Evolutionary conservation across 2,329 filamentous ascomycete species (phyloP), one percentile per base, ranked within the genome.

Genomic region (Microcera coccophila): DNA sequence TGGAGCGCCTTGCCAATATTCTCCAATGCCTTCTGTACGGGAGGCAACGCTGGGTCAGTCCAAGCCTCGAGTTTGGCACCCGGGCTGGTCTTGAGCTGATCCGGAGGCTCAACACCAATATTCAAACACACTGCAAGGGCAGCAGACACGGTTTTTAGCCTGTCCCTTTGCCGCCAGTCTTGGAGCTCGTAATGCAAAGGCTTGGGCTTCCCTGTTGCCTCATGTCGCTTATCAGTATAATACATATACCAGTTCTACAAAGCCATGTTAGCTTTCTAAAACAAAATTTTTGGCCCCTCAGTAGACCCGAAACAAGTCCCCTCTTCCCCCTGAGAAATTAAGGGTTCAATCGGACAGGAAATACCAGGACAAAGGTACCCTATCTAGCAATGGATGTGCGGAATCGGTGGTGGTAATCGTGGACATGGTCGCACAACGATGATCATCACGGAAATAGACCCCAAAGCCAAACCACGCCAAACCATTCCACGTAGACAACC

Each of bases 201-300:
- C 62, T 90, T 88, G 14, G 90, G 88, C 54, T 90, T 89, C 17
- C 90, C 93, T 26, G 89, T 91, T 17, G 89, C 93, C 64, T 97
- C 93, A 68, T 98, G 93, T 40, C 91, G 85, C 68, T 97, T 97
- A 67, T 98, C 93, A 50, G 91, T 96, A 67, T 87, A 98, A 69
- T 98, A 98, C 91, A 97, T 97, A 73, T 95, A 97, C 81, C 95
- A 98, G 54, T 89, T 94, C 86, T 95, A 66, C 20, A 31, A 38
- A 11, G 22, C 22, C 7, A 26, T 7, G 22, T 26, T 26, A 26
- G 22, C 22, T 26, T 26, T 26, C 7, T 7, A 26, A 26, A 26
- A n/a, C n/a, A n/a, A n/a, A n/a, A n/a, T n/a, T n/a, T n/a, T n/a
- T n/a, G n/a, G n/a, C n/a, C n/a, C n/a, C n/a, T n/a, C n/a, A n/a